Evolutionary conservation across 805 yeast genomes (phyloP).

Genomic region (Lipomyces starkeyi): DNA sequence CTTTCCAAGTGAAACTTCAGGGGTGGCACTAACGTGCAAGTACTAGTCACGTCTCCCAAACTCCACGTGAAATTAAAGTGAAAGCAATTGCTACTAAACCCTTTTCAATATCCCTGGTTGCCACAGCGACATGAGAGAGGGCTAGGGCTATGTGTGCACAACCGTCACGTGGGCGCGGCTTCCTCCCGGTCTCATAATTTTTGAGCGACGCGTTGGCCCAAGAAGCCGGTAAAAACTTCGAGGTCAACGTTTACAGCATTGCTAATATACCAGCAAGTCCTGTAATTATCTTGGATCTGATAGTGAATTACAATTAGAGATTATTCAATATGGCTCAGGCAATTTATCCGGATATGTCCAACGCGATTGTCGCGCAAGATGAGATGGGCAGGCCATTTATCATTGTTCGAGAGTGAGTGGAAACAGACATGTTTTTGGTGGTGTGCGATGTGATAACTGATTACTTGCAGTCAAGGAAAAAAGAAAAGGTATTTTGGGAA

Average conservation of each 20-base stretch:
- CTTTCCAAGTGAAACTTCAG: neutral
- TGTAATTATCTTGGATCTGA: neutral
- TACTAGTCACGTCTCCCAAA: no score
- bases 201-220: conserved; percentile 4
- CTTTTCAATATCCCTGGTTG: no score
- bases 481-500: conserved; percentile 44
- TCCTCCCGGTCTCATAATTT: neutral
- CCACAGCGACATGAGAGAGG: neutral
- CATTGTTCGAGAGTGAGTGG: conserved; percentile 83
- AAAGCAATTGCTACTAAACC: no score
- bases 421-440: neutral
- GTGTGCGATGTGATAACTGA: conserved; percentile 15
- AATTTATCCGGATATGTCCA: conserved; percentile 81
- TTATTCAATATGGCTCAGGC: conserved; percentile 48
- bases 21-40: no score
- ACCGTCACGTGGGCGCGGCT: conserved; percentile 6
- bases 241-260: neutral
- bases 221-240: neutral
- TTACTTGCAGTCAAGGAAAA: conserved; percentile 47
- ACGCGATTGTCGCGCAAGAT: conserved; percentile 98
- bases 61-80: no score
- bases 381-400: conserved; percentile 99
- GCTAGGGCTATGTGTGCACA: neutral
- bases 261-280: neutral
- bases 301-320: neutral